Conservation (phyloP, 2,329 filamentous ascomycete genomes). For the Mycosphaerella sp. region DNA sequence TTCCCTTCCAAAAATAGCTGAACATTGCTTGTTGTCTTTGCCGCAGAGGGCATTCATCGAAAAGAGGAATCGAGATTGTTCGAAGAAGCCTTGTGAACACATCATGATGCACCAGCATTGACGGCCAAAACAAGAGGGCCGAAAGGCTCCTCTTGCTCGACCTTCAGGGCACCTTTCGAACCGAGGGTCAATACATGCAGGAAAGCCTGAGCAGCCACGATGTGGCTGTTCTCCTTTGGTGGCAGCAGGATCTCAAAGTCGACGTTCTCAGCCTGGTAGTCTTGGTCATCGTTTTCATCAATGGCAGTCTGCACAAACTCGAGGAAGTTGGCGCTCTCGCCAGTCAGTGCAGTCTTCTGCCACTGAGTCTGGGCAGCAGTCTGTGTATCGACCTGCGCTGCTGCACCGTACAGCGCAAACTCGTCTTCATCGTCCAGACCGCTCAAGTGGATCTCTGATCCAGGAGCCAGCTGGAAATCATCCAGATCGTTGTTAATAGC, state of each 20-base stretch:
- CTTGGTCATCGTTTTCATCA: slow-evolving; percentile 23
- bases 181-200: slow-evolving; percentile 67
- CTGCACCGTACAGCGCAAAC: slow-evolving; percentile 44
- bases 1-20: not conserved
- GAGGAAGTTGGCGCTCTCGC: slow-evolving; percentile 58
- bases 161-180: slow-evolving; percentile 39
- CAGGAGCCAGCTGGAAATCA: slow-evolving; percentile 16
- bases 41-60: too few relatives aligned
- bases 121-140: slow-evolving; percentile 28
- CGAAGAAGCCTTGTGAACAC: not conserved
- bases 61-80: too few relatives aligned
- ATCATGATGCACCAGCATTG: not conserved
- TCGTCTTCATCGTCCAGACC: slow-evolving; percentile 31
- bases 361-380: slow-evolving; percentile 45
- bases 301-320: slow-evolving; percentile 51
- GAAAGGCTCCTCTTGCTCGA: slow-evolving; percentile 50
- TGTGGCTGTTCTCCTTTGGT: slow-evolving; percentile 47
- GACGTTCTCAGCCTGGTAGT: slow-evolving; percentile 39
- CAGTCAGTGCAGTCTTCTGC: slow-evolving; percentile 49
- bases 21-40: not conserved
- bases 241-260: slow-evolving; percentile 65
- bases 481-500: slow-evolving; percentile 9
- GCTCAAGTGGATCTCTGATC: slow-evolving; percentile 9
- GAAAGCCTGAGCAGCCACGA: slow-evolving; percentile 68
- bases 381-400: slow-evolving; percentile 46